Conservation (phyloP, 176 grass and related monocot genomes). For the Oryza glaberrima region DNA sequence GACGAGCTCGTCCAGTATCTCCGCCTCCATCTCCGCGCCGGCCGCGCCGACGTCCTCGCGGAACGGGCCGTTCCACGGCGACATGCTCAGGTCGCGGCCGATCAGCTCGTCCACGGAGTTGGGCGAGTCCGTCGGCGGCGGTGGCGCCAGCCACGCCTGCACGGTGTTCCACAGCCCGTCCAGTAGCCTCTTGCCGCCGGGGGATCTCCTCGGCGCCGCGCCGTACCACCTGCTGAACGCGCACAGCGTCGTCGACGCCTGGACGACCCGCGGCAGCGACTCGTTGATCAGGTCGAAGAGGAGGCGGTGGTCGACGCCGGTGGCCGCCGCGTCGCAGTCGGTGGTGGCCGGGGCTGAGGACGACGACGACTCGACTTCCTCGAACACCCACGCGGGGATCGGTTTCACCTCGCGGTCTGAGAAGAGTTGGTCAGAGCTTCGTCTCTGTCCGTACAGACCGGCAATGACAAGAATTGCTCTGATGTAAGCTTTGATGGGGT, state of each 20-base stretch:
- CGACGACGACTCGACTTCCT: slow-evolving; percentile 55
- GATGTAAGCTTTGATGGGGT: slow-evolving; percentile 63
- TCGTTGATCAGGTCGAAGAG: slow-evolving; percentile 87
- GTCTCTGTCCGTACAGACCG: slow-evolving; percentile 50
- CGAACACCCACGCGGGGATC: slow-evolving; percentile 65
- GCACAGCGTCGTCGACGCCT: slow-evolving; percentile 30
- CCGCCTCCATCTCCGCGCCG: slow-evolving; percentile 56
- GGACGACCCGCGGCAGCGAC: slow-evolving; percentile 49
- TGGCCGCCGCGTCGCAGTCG: neutral
- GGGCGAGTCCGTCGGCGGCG: slow-evolving; percentile 13
- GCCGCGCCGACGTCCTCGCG: slow-evolving; percentile 55
- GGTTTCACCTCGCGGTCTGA: slow-evolving; percentile 51
- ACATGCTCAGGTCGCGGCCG: slow-evolving; percentile 60
- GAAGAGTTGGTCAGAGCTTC: slow-evolving; percentile 13
- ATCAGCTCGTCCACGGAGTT: slow-evolving; percentile 66
- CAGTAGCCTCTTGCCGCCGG: slow-evolving; percentile 56
- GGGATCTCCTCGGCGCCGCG: slow-evolving; percentile 2
- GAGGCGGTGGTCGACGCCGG: slow-evolving; percentile 61
- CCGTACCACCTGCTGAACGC: slow-evolving; percentile 51
- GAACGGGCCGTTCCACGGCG: slow-evolving; percentile 59
- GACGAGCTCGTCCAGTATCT: slow-evolving; percentile 70
- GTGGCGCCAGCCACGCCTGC: slow-evolving; percentile 29
- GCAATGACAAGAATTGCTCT: slow-evolving; percentile 56
- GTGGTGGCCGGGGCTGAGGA: neutral
- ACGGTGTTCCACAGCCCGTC: slow-evolving; percentile 56